Evolutionary conservation across 768 basidiomycete genomes (phyloP).

Genomic region (Phallus indusiatus): DNA sequence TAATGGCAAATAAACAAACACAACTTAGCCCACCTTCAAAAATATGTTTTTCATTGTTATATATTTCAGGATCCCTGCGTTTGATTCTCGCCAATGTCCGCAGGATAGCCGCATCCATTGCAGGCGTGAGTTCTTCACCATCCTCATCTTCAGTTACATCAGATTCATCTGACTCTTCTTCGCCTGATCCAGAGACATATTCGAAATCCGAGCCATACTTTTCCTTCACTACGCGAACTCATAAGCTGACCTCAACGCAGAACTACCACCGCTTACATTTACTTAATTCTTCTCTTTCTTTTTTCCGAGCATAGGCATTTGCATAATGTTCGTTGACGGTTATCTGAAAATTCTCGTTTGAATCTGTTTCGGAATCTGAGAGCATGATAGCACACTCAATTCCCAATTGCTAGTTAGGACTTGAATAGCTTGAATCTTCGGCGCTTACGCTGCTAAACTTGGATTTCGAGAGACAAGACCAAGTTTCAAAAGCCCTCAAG

Average conservation of each 20-base stretch:
- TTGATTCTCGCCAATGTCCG: conserved; percentile 81
- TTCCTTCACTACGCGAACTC: conserved; percentile 53
- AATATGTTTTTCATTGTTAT: conserved; percentile 57
- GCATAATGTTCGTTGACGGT: conserved; percentile 71
- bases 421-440: too few species aligned
- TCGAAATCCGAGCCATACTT: conserved; percentile 70
- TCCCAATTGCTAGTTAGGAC: too few species aligned
- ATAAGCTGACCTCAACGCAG: background rate
- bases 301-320: conserved; percentile 73
- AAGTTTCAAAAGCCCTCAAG: too few species aligned
- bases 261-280: conserved; percentile 47
- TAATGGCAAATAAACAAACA: background rate
- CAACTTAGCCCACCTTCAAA: conserved; percentile 56
- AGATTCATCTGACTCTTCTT: conserved; percentile 46
- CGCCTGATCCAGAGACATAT: conserved; percentile 28
- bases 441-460: too few species aligned
- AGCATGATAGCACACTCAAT: background rate
- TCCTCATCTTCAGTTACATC: conserved; percentile 89
- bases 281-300: conserved; percentile 76
- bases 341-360: conserved; percentile 28
- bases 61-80: conserved; percentile 76
- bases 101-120: conserved; percentile 88
- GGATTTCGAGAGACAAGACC: too few species aligned
- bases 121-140: conserved; percentile 89
- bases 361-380: conserved; percentile 31